Evolutionary conservation across 139 green algal genomes (phyloP).

Genomic region (Trebouxia sp.): DNA sequence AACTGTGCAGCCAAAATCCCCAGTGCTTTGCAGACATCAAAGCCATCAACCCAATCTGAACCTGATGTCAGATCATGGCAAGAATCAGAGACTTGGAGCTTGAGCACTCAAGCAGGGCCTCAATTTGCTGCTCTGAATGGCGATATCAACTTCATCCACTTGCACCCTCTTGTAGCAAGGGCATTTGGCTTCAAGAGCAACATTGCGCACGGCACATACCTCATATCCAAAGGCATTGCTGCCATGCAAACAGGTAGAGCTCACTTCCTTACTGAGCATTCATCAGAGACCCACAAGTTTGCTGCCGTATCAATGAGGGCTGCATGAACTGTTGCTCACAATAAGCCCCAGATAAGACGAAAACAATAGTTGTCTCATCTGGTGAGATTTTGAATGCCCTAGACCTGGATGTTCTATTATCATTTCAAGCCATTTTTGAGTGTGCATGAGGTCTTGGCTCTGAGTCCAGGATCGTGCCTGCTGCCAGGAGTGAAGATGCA

Average conservation of each 20-base stretch:
- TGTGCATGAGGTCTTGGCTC: no score
- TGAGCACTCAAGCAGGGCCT: neutral
- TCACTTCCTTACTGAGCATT: no score
- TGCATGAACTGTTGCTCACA: no score
- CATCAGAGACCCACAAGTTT: no score
- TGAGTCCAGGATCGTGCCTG: no score
- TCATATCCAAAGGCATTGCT: slow-evolving; percentile 2
- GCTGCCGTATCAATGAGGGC: no score
- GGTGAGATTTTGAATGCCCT: no score
- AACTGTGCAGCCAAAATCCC: no score
- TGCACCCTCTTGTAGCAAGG: slow-evolving; percentile 14
- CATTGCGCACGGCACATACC: slow-evolving; percentile 33
- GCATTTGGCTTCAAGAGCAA: slow-evolving; percentile 33
- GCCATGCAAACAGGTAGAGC: slow-evolving; percentile 1
- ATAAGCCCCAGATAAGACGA: no score
- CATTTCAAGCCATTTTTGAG: no score
- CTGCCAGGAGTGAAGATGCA: neutral
- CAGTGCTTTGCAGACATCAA: neutral
- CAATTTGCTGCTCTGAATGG: slow-evolving; percentile 26
- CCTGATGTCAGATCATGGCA: neutral
- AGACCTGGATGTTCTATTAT: no score
- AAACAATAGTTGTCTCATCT: no score
- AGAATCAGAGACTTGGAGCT: neutral
- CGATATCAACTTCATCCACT: slow-evolving; percentile 35
- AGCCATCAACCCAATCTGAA: neutral